phyloP scores from a whole-genome alignment of 768 basidiomycete genomes.

The Strobilomyces confusus region DNA sequence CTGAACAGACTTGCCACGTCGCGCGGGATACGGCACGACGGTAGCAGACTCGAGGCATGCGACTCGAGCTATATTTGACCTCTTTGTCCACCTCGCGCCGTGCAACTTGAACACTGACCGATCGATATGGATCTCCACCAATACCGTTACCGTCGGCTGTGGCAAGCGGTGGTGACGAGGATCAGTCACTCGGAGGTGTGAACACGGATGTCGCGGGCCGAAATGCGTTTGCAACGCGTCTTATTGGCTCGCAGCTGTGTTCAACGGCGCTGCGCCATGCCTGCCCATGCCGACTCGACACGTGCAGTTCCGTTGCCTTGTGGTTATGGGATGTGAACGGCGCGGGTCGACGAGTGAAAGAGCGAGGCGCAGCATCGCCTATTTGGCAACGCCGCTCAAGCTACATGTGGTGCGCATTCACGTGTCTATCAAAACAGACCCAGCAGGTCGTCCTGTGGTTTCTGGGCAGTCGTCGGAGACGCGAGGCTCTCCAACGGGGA shows the following conservation, averaged over 20 bases:
- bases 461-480: slow-evolving; percentile 24
- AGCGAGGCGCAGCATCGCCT: no score
- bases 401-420: background rate
- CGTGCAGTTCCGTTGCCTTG: no score
- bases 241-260: no score
- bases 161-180: background rate
- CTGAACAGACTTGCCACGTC: background rate
- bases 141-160: background rate
- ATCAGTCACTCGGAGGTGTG: no score
- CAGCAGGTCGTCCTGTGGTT: slow-evolving; percentile 49
- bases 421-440: slow-evolving; percentile 45
- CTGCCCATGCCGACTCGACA: no score
- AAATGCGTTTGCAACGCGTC: no score
- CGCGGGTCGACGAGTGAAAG: no score
- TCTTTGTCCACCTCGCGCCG: slow-evolving; percentile 2
- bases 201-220: background rate
- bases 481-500: slow-evolving; percentile 22
- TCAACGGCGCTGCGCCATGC: no score
- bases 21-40: background rate
- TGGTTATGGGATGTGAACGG: no score
- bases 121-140: background rate
- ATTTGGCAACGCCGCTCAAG: no score
- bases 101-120: background rate
- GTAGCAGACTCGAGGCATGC: background rate
- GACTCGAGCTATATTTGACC: background rate